These are phyloP conservation scores for Terana coerulea DNA, from an alignment of 768 basidiomycete genomes.

Conservation along the genomic window DNA sequence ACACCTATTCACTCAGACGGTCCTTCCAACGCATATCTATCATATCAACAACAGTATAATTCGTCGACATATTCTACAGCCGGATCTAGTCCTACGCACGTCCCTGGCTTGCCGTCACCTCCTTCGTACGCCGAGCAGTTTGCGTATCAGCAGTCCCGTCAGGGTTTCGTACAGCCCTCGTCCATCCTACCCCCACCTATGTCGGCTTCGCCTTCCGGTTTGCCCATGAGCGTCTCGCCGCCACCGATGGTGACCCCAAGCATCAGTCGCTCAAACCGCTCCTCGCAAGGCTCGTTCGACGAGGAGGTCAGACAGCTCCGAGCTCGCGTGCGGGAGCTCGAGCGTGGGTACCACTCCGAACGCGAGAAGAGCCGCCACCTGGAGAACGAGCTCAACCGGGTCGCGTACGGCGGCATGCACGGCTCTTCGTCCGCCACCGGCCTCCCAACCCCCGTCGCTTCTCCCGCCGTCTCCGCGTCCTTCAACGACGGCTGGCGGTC, in stretches of 20 bases:
- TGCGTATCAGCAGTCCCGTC: slow-evolving; percentile 14
- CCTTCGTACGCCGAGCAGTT: slow-evolving; percentile 17
- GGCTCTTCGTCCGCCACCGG: slow-evolving; percentile 19
- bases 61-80: slow-evolving; percentile 7
- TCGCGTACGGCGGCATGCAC: slow-evolving; percentile 12
- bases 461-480: slow-evolving; percentile 35
- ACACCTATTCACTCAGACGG: slow-evolving; percentile 14
- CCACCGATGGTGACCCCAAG: slow-evolving; percentile 16
- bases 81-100: slow-evolving; percentile 3
- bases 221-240: slow-evolving; percentile 25
- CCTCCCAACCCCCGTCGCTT: slow-evolving; percentile 27
- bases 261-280: slow-evolving; percentile 21
- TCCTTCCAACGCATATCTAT: slow-evolving; percentile 8
- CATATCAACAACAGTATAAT: slow-evolving; percentile 12
- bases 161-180: slow-evolving; percentile 18
- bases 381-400: slow-evolving; percentile 39
- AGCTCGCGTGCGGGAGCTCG: slow-evolving; percentile 57
- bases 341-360: slow-evolving; percentile 52
- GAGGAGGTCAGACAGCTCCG: slow-evolving; percentile 55
- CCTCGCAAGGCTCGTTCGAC: slow-evolving; percentile 30
- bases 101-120: slow-evolving; percentile 14
- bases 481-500: slow-evolving; percentile 66
- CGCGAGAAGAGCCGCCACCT: slow-evolving; percentile 45
- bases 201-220: slow-evolving; percentile 23
- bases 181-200: slow-evolving; percentile 15